phyloP scores from a whole-genome alignment of 176 grass and related monocot genomes.

The Bothriochloa decipiens region DNA sequence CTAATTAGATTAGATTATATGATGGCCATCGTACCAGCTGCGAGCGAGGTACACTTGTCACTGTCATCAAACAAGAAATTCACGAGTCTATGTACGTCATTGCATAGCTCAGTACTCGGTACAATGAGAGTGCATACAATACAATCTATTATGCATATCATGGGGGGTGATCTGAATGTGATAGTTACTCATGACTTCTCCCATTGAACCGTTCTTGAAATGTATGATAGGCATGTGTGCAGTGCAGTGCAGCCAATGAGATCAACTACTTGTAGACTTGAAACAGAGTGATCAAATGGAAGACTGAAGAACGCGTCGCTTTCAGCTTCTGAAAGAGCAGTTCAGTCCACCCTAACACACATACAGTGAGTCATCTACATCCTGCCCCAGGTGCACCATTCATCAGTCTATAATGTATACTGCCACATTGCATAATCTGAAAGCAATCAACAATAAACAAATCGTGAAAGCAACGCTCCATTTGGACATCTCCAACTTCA shows the following conservation, averaged over 20 bases:
- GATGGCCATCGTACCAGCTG: background rate
- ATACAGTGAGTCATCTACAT: background rate
- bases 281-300: background rate
- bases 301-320: background rate
- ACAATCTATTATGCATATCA: background rate
- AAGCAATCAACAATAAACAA: background rate
- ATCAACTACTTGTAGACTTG: background rate
- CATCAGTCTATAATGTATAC: background rate
- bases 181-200: background rate
- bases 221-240: background rate
- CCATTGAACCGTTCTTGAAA: background rate
- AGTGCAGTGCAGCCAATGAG: background rate
- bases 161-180: background rate
- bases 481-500: background rate
- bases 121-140: background rate
- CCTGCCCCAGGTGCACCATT: background rate
- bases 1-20: background rate
- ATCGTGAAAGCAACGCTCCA: constrained; percentile 22
- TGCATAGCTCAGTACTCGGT: background rate
- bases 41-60: background rate
- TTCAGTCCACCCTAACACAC: background rate
- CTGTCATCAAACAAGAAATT: background rate
- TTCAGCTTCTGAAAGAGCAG: background rate
- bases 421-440: background rate
- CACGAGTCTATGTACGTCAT: background rate